Base-by-base conservation (phyloP, 768 basidiomycete species). In the Sarcodon sp. region DNA sequence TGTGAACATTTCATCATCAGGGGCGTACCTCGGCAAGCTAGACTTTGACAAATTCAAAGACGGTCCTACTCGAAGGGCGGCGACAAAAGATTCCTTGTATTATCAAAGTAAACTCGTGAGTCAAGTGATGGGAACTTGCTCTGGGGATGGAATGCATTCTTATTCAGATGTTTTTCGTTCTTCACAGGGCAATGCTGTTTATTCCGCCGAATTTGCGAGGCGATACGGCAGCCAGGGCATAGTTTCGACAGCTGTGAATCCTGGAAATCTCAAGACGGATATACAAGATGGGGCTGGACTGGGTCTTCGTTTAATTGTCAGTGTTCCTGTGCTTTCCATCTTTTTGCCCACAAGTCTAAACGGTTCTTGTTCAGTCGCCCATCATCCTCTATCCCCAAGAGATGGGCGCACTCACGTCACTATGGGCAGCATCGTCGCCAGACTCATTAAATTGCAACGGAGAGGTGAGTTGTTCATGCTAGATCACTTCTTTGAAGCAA, bases 171-270 rank as follows among this genome's bases (percentile, higher is more conserved):
- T 27, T 27, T 27, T n/a, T n/a, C n/a, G 21, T 27, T 27, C 21
- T 27, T 27, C 21, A 27, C 21, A 51, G 50, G 36, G 61, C 6
- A 67, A 70, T 46, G 58, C 70, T 1, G 61, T 73, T 5, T 53
- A 67, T 12, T 60, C 69, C 5, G 50, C 58, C 6, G 73, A 73
- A 54, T 55, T 72, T n/a, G 70, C 69, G 13, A 56, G 69, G 38
- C 61, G 68, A 49, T 71, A 72, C 52, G 65, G 56, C 4, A 64
- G 69, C 34, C 49, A 69, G 49, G 68, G 68, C 1, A 56, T 76
- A 27, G 21, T 27, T 27, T 3, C 21, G 21, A 27, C 4, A 4
- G 21, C 21, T 27, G 21, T 27, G 21, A 27, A 27, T 4, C 21
- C 21, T 27, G 21, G 21, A 27, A 27, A 27, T 27, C 2, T 27